Percentiles rank a stretch among this genome's conserved stretches.
phyloP scores from a whole-genome alignment of 306 rosid genomes.

The Begonia fuchsioides region DNA sequence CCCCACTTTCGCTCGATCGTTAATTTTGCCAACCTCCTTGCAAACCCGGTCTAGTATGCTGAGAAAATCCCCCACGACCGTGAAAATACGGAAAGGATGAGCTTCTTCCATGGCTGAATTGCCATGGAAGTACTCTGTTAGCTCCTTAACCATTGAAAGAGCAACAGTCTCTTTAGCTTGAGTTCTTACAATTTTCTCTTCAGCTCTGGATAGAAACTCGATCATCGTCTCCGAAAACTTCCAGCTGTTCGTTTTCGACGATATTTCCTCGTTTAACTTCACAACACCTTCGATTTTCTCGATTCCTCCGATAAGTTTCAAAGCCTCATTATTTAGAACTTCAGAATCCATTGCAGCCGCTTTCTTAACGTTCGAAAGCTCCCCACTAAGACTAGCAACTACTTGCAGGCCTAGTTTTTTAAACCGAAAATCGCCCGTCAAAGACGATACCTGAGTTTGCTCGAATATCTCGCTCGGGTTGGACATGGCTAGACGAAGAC shows the following conservation, averaged over 20 bases:
- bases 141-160: conserved; percentile 50
- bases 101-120: conserved; percentile 85
- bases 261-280: conserved; percentile 35
- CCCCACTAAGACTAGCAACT: conserved; percentile 78
- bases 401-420: conserved; percentile 77
- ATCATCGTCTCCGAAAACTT: conserved; percentile 53
- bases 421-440: conserved; percentile 49
- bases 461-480: conserved; percentile 16
- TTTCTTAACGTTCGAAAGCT: conserved; percentile 70
- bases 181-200: conserved; percentile 40
- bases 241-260: conserved; percentile 31
- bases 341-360: conserved; percentile 83
- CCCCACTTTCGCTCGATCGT: conserved; percentile 63
- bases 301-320: conserved; percentile 55
- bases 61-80: conserved; percentile 74
- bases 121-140: conserved; percentile 80
- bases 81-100: conserved; percentile 61
- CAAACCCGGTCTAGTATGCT: conserved; percentile 59
- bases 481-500: conserved; percentile 38
- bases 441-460: conserved; percentile 23
- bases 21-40: conserved; percentile 69
- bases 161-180: conserved; percentile 44
- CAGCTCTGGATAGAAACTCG: conserved; percentile 49
- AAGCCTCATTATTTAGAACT: conserved; percentile 45
- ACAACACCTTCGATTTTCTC: conserved; percentile 38